These are phyloP conservation scores for Blepharisma undulans DNA, from an alignment of 169 alveolate species.

Conservation along the genomic window DNA sequence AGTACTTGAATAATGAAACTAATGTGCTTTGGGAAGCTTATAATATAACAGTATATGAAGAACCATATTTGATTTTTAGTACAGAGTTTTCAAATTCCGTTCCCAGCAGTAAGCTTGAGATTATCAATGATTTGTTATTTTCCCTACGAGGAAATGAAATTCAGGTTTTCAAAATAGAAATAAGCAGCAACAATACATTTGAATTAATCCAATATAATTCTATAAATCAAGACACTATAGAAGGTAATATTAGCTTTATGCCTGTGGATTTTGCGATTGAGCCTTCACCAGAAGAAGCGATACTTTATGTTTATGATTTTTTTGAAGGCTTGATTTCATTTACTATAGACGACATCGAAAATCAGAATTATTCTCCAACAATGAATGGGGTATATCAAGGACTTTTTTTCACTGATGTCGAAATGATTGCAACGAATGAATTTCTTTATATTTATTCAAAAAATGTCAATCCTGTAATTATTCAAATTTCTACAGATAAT, in stretches of 20 bases:
- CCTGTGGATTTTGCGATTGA: neutral
- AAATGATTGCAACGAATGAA: neutral
- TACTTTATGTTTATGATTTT: neutral
- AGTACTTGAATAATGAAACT: neutral
- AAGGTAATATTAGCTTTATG: neutral
- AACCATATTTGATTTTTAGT: neutral
- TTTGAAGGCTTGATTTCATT: neutral
- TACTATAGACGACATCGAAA: neutral
- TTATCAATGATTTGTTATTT: neutral
- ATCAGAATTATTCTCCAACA: neutral
- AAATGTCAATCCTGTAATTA: neutral
- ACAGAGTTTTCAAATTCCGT: neutral
- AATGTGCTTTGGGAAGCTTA: neutral
- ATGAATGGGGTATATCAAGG: neutral
- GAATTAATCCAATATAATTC: neutral
- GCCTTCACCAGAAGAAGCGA: neutral
- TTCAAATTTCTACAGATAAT: neutral
- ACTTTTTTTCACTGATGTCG: neutral
- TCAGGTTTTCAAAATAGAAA: neutral
- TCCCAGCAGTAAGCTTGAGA: neutral
- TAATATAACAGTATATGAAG: neutral
- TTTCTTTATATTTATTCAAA: neutral
- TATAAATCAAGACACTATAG: neutral
- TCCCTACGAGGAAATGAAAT: neutral
- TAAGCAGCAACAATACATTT: neutral